Evolutionary conservation across 2,329 filamentous ascomycete species (phyloP), one percentile per base, ranked within the genome.

Genomic region (Colletotrichum sp.): DNA sequence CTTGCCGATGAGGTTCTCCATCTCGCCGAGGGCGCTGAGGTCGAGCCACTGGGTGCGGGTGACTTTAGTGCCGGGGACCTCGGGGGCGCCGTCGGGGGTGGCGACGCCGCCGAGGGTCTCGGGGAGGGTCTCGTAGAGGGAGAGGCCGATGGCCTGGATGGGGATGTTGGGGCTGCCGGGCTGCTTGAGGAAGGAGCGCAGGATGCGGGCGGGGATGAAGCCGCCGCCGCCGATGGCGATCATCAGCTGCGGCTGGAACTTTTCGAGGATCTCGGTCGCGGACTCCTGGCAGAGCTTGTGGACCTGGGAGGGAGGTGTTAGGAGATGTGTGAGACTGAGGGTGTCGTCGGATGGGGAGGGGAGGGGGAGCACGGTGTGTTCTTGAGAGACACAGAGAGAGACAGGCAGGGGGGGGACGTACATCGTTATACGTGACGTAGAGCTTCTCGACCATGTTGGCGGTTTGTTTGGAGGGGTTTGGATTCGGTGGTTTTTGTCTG

Each of bases 31-130:
- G 64, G 93, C 94, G 79, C 91, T 95, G 77, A 99, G 89, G 86
- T 99, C 97, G 74, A 99, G 93, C 97, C 97, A 99, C 91, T 99
- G 97, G 52, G 97, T 99, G 81, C 97, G 95, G 57, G 95, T 99
- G 81, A 99, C 97, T 88, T 98, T 97, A 79, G 95, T 98, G 79
- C 96, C 96, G 59, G 94, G 93, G 78, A 90, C 88, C 87, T 99
- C 97, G 82, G 95, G 89, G 75, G 87, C 86, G n/a, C 66, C 74
- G 67, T 59, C 55, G 12, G 55, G 85, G 75, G 87, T 88, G 67
- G 81, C 81, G 74, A 86, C 85, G 73, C 89, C 87, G 75, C 91
- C 90, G 78, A 90, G 89, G 76, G 88, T 88, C 67, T 86, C 82
- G 76, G 89, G 84, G 64, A 99, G 93, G 78, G 93, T 90, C 88